Evolutionary conservation across 148 eudicot genomes (phyloP).

Genomic region (Rhododendron molle): DNA sequence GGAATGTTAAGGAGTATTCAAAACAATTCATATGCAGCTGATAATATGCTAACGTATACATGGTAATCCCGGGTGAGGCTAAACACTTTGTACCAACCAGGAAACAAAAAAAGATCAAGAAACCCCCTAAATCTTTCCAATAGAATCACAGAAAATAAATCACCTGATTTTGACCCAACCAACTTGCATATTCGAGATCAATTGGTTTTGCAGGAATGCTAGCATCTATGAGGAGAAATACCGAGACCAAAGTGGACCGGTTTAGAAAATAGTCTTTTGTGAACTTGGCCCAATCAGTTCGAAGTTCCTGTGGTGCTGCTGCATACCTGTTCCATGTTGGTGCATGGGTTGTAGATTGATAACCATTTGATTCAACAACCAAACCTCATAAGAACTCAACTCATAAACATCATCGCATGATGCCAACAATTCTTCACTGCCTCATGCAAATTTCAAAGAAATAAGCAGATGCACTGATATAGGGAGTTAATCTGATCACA

Average conservation of each 20-base stretch:
- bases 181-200: slow-evolving; percentile 95
- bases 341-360: background rate
- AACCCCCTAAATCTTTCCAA: background rate
- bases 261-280: slow-evolving; percentile 88
- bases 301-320: slow-evolving; percentile 70
- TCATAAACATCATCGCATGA: background rate
- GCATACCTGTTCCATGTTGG: slow-evolving; percentile 59
- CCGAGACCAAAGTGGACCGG: slow-evolving; percentile 73
- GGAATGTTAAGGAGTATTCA: background rate
- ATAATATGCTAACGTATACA: background rate
- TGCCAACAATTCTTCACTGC: background rate
- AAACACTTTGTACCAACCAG: background rate
- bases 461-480: background rate
- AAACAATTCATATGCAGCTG: background rate
- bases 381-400: background rate
- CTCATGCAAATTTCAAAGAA: background rate
- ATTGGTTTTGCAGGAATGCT: slow-evolving; percentile 86
- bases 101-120: background rate
- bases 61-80: background rate
- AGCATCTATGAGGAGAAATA: slow-evolving; percentile 93
- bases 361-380: background rate
- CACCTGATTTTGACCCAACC: slow-evolving; percentile 96
- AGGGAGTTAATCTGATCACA: background rate
- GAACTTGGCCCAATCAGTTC: slow-evolving; percentile 81
- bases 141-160: background rate